Conservation (phyloP, 2,329 filamentous ascomycete genomes). For the Intubia oerlemansii region DNA sequence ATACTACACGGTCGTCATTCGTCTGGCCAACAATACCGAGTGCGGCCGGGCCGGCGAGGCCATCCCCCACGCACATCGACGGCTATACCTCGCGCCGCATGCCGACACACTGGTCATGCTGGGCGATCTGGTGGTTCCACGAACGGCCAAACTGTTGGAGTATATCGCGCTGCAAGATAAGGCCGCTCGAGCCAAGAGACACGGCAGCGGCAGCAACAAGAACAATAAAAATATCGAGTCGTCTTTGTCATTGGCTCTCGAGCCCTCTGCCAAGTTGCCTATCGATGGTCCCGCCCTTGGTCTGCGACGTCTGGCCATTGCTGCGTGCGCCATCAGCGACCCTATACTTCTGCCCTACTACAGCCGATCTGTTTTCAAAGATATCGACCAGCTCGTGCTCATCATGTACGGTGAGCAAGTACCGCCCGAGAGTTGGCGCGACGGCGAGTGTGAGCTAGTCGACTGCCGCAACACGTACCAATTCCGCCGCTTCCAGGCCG, state of each 20-base stretch:
- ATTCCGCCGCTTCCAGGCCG: conserved; percentile 5
- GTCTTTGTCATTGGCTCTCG: no score
- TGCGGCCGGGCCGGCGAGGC: conserved; percentile 8
- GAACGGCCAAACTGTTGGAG: conserved; percentile 3
- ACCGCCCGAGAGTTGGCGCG: conserved; percentile 3
- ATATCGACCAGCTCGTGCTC: conserved; percentile 6
- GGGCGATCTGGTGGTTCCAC: conserved; percentile 11
- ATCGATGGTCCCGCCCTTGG: no score
- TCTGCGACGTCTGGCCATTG: conserved; percentile 3
- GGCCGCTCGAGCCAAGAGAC: no score
- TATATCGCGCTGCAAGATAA: background rate
- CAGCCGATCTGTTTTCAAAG: conserved; percentile 4
- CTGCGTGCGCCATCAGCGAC: conserved; percentile 2
- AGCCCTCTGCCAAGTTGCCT: no score
- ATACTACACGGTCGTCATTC: conserved; percentile 13
- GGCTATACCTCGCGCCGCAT: conserved; percentile 13
- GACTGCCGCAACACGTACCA: conserved; percentile 5
- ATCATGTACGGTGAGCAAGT: conserved; percentile 2
- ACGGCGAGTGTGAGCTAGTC: conserved; percentile 4
- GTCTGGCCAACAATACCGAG: conserved; percentile 7
- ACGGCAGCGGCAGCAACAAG: no score
- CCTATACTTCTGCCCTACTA: conserved; percentile 4
- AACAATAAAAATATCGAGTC: no score
- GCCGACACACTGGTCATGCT: conserved; percentile 14
- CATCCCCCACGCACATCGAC: conserved; percentile 7